Conservation (phyloP, 306 rosid species). For the Corylus avellana region DNA sequence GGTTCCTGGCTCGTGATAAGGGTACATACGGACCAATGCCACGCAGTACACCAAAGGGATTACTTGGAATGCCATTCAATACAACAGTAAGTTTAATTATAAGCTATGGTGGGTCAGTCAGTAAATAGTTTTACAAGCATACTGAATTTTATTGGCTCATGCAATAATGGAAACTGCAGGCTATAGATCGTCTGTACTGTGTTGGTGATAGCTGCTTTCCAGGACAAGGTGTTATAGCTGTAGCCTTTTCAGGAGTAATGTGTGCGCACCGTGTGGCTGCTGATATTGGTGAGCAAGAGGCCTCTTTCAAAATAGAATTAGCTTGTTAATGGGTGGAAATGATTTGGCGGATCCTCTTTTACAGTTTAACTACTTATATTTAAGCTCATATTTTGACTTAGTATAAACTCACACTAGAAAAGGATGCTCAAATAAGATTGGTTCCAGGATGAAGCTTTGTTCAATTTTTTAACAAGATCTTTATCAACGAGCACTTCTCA, state of each 20-base stretch:
- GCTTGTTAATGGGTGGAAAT: conserved; percentile 1
- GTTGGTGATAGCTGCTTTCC: conserved; percentile 99
- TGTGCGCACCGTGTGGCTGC: conserved; percentile 98
- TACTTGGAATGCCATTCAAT: conserved; percentile 96
- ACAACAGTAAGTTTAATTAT: conserved; percentile 67
- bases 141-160: conserved; percentile 17
- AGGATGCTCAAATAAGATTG: not conserved
- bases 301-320: conserved; percentile 14
- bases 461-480: not conserved
- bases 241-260: conserved; percentile 95
- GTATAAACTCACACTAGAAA: not conserved
- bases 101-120: conserved; percentile 18
- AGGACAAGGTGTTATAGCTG: conserved; percentile 98
- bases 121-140: conserved; percentile 15
- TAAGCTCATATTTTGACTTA: not conserved
- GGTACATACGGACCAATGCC: conserved; percentile 99
- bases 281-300: conserved; percentile 64
- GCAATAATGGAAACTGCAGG: conserved; percentile 51
- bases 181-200: conserved; percentile 84
- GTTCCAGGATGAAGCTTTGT: not conserved
- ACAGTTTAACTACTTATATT: not conserved
- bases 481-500: not conserved
- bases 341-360: conserved; percentile 5
- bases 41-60: conserved; percentile 73
- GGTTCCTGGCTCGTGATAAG: conserved; percentile 79